These are phyloP conservation scores for Thecaphora frezii DNA, from an alignment of 1,284 basidiomycete species.

Conservation along the genomic window DNA sequence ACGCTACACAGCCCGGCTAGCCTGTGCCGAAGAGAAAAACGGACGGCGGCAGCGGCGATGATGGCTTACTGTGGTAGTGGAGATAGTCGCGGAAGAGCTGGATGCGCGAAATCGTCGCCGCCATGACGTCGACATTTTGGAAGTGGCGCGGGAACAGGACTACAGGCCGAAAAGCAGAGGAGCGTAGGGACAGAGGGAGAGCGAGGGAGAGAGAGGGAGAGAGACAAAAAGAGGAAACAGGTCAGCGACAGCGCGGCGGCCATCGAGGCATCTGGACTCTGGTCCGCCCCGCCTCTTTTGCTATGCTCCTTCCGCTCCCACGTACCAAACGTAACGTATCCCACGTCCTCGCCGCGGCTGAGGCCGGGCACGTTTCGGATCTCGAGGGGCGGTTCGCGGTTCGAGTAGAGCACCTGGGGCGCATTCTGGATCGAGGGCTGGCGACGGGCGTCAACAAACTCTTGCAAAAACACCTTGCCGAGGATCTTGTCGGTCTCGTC, in stretches of 20 bases:
- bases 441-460: constrained; percentile 96
- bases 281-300: too few species aligned
- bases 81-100: constrained; percentile 97
- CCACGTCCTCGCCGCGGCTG: constrained; percentile 82
- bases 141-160: constrained; percentile 98
- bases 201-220: too few species aligned
- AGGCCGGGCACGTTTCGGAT: constrained; percentile 83
- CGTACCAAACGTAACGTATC: constrained; percentile 90
- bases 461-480: constrained; percentile 96
- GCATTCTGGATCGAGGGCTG: constrained; percentile 92
- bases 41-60: too few species aligned
- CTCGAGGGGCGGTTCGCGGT: constrained; percentile 91
- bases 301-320: constrained; percentile 3
- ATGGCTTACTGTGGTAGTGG: constrained; percentile 75
- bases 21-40: constrained; percentile 1
- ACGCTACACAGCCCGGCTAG: too few species aligned
- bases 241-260: too few species aligned
- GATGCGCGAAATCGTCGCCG: constrained; percentile 89
- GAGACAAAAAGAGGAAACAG: too few species aligned
- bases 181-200: background rate
- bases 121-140: constrained; percentile 71
- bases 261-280: too few species aligned
- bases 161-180: constrained; percentile 25
- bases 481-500: constrained; percentile 97
- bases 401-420: constrained; percentile 96